Conservation (phyloP, 2,329 filamentous ascomycete genomes). For the Fusarium bulbicola region DNA sequence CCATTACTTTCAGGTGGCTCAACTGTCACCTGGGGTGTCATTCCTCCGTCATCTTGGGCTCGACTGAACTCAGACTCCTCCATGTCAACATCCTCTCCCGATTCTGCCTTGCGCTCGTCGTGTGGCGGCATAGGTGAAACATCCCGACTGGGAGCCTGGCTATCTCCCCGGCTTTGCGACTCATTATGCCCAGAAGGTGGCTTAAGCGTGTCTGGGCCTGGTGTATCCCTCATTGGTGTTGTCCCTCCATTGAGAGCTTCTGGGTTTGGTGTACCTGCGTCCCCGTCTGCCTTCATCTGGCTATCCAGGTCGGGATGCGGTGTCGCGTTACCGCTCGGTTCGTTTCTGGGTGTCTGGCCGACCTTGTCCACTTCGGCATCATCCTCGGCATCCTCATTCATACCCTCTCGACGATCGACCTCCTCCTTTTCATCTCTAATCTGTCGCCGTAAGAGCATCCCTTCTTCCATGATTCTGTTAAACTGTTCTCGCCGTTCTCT, state of each 20-base stretch:
- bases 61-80: slow-evolving; percentile 54
- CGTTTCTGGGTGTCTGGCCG: slow-evolving; percentile 61
- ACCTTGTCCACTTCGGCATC: slow-evolving; percentile 58
- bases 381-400: slow-evolving; percentile 74
- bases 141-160: slow-evolving; percentile 44
- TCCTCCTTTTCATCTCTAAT: slow-evolving; percentile 97
- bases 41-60: slow-evolving; percentile 54
- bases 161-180: slow-evolving; percentile 37
- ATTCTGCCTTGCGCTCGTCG: slow-evolving; percentile 49
- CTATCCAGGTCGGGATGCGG: slow-evolving; percentile 57
- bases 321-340: slow-evolving; percentile 61
- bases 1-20: slow-evolving; percentile 57
- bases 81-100: slow-evolving; percentile 69
- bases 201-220: slow-evolving; percentile 42
- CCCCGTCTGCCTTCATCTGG: slow-evolving; percentile 42
- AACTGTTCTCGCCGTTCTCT: slow-evolving; percentile 86
- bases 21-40: slow-evolving; percentile 58
- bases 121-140: slow-evolving; percentile 42
- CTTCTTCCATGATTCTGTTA: slow-evolving; percentile 87
- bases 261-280: slow-evolving; percentile 42
- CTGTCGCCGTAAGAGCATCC: slow-evolving; percentile 82
- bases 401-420: slow-evolving; percentile 85
- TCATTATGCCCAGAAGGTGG: slow-evolving; percentile 27
- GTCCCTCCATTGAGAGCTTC: slow-evolving; percentile 42
- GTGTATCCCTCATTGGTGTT: slow-evolving; percentile 47